Base-by-base conservation (phyloP, 208 protist species). In the Entamoeba nuttalli region DNA sequence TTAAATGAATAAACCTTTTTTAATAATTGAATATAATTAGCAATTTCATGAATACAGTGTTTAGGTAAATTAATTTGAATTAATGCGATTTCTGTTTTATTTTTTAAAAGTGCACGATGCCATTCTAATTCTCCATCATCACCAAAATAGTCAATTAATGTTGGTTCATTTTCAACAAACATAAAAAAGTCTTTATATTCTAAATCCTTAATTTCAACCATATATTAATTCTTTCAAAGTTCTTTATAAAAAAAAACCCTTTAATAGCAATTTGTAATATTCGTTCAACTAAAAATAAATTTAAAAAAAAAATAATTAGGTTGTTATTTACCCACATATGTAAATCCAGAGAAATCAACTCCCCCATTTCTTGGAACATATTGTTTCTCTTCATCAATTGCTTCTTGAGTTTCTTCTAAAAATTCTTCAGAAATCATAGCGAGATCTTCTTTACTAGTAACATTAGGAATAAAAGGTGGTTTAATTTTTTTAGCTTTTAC, bases 401-500 rank as follows among this genome's bases (percentile, higher is more conserved):
- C 62, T 25, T 84, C 62, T 84, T 84, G 9, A 30, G 62, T 84
- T 7, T 84, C 62, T 84, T 84, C 62, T 21, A 84, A 84, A 35
- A 84, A 84, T 35, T 84, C 62, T 35, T 84, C 62, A 11, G 62
- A 84, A 35, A 84, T 84, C 62, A 84, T 84, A 30, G 62, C 62
- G 44, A 35, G 19, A 21, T 84, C 62, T 41, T 84, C 62, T 84
- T 84, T 84, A 84, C 62, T 84, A 2, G 62, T 84, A 25, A 84
- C 62, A 35, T 84, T 52, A 19, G 97, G 97, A 4, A 97, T 84
- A 57, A 98, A 98, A 4, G 97, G 97, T 35, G 97, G 95, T 52
- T 55, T 93, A 4, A 97, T 52, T 19, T 96, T 93, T 48, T 95
- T 96, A 50, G 57, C 51, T 0, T 96, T 71, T 17, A 98, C 95